Evolutionary conservation across 108 stramenopile genomes (phyloP).

Genomic region (Parietichytrium sp.): DNA sequence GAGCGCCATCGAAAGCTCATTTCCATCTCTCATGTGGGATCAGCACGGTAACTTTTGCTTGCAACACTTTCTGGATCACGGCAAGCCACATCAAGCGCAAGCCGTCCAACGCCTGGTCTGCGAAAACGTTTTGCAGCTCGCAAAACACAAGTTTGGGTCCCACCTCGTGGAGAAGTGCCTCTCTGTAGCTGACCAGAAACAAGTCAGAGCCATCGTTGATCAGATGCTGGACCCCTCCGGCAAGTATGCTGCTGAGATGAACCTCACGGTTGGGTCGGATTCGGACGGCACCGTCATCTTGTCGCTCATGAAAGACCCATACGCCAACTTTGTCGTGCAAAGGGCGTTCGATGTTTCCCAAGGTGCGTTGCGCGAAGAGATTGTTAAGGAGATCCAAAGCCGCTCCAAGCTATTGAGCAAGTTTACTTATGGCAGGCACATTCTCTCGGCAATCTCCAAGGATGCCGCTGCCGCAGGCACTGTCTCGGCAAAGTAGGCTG

Average conservation of each 20-base stretch:
- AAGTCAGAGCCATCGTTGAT: neutral
- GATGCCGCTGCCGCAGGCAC: no score
- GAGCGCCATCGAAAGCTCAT: neutral
- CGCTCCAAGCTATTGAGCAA: neutral
- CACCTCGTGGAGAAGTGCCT: slow-evolving; percentile 27
- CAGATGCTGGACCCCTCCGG: neutral
- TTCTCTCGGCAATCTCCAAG: no score
- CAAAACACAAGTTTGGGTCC: slow-evolving; percentile 34
- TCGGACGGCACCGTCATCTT: slow-evolving; percentile 19
- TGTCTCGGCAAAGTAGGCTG: no score
- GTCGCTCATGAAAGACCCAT: neutral
- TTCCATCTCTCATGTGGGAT: slow-evolving; percentile 14
- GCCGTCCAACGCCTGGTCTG: neutral
- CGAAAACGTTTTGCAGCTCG: neutral
- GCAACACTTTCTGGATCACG: neutral
- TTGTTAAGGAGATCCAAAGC: neutral
- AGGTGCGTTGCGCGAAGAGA: slow-evolving; percentile 3
- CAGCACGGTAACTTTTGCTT: slow-evolving; percentile 11
- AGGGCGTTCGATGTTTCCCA: slow-evolving; percentile 5
- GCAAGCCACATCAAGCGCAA: neutral
- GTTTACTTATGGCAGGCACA: slow-evolving; percentile 12
- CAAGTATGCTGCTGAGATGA: neutral
- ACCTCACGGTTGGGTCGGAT: neutral
- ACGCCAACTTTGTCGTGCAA: slow-evolving; percentile 24
- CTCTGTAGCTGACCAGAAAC: neutral